These are phyloP conservation scores for Aureobasidium sp. DNA, from an alignment of 2,329 filamentous ascomycete species.

Conservation along the genomic window DNA sequence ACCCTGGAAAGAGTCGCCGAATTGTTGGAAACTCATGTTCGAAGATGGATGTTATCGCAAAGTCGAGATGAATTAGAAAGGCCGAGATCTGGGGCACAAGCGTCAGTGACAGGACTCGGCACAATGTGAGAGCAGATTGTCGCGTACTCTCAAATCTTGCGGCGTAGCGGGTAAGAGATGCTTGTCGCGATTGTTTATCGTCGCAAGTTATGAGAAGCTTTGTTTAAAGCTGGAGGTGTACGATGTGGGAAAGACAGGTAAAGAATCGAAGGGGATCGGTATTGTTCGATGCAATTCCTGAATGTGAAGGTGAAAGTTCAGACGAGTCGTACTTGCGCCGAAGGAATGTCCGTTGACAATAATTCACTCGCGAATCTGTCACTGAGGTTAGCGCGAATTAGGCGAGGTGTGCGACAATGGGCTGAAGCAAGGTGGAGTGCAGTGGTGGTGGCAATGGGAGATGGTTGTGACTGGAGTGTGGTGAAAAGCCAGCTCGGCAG, in stretches of 20 bases:
- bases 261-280: constrained; percentile 16
- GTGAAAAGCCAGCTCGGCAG: constrained; percentile 15
- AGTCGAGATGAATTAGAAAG: constrained; percentile 5
- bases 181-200: constrained; percentile 14
- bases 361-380: constrained; percentile 18
- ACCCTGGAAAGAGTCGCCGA: constrained; percentile 54
- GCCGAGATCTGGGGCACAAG: not conserved
- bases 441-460: not conserved
- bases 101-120: not conserved
- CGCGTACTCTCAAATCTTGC: constrained; percentile 5
- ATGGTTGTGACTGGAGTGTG: not conserved
- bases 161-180: constrained; percentile 13
- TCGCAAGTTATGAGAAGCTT: constrained; percentile 10
- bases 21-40: constrained; percentile 61
- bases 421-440: not conserved
- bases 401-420: constrained; percentile 1
- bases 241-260: constrained; percentile 10
- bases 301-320: constrained; percentile 6
- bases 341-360: constrained; percentile 18
- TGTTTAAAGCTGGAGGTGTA: not conserved
- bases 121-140: not conserved
- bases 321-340: constrained; percentile 13
- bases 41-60: not conserved
- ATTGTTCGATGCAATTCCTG: constrained; percentile 13
- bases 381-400: constrained; percentile 10